phyloP scores from a whole-genome alignment of 2,329 filamentous ascomycete species.

The Botrytis pseudocinerea region DNA sequence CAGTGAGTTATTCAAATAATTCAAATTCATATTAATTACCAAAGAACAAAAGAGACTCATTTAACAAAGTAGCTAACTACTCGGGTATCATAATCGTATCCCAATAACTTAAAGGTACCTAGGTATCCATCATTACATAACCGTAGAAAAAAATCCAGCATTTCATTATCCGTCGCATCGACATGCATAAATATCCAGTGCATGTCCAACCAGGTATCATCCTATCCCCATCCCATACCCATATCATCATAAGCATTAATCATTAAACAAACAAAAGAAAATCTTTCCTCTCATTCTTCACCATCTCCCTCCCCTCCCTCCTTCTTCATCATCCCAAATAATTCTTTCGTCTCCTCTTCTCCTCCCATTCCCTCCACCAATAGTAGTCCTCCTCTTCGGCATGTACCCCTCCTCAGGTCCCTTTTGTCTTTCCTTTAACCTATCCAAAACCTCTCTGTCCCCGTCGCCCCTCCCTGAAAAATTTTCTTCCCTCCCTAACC shows the following conservation, averaged over 20 bases:
- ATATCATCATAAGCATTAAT: neutral
- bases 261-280: conserved; percentile 6
- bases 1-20: neutral
- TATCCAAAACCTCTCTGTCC: conserved; percentile 15
- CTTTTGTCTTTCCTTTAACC: conserved; percentile 29
- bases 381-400: conserved; percentile 19
- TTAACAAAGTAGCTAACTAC: neutral
- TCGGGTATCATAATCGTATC: neutral
- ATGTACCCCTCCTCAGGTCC: conserved; percentile 4
- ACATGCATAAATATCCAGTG: neutral
- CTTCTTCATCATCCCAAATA: conserved; percentile 19
- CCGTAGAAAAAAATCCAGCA: no score
- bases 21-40: neutral
- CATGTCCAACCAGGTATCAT: neutral
- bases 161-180: neutral
- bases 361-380: neutral
- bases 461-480: neutral
- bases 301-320: conserved; percentile 16
- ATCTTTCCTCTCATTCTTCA: neutral
- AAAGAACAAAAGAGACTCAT: conserved; percentile 8
- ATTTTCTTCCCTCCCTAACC: neutral
- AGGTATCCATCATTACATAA: neutral
- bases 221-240: neutral
- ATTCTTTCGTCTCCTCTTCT: conserved; percentile 17
- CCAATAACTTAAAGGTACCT: neutral